Evolutionary conservation across 2,329 filamentous ascomycete species (phyloP).

Genomic region (Fusarium annulatum): DNA sequence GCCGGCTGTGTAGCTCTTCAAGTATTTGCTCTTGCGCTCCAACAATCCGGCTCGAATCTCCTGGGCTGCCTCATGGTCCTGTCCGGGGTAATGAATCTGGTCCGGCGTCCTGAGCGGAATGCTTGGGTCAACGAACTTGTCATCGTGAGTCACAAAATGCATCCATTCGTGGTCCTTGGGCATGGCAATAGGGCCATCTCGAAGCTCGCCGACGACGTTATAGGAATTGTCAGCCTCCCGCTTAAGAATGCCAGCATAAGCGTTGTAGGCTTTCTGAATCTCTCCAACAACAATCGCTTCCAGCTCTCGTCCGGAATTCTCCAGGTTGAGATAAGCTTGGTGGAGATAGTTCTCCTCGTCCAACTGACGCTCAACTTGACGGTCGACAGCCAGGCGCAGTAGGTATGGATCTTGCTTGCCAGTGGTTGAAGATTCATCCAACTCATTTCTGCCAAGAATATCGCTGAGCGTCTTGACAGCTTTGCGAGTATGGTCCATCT

Average conservation of each 20-base stretch:
- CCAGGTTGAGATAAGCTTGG: slow-evolving; percentile 93
- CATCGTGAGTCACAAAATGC: slow-evolving; percentile 80
- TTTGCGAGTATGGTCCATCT: slow-evolving; percentile 86
- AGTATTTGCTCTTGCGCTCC: slow-evolving; percentile 97
- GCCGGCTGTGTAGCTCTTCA: slow-evolving; percentile 96
- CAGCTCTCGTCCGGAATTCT: slow-evolving; percentile 92
- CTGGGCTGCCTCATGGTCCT: slow-evolving; percentile 81
- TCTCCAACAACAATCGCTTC: slow-evolving; percentile 97
- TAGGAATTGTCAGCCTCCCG: slow-evolving; percentile 88
- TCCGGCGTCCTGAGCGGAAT: slow-evolving; percentile 81
- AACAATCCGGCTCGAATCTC: slow-evolving; percentile 92
- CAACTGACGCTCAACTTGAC: slow-evolving; percentile 90
- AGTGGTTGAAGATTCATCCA: slow-evolving; percentile 76
- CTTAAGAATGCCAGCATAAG: slow-evolving; percentile 90
- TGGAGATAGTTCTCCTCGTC: slow-evolving; percentile 98
- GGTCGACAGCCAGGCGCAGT: slow-evolving; percentile 84
- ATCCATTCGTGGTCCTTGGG: slow-evolving; percentile 94
- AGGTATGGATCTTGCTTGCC: slow-evolving; percentile 95
- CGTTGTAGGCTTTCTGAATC: slow-evolving; percentile 97
- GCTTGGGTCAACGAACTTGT: slow-evolving; percentile 87
- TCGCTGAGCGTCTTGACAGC: slow-evolving; percentile 86
- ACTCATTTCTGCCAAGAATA: slow-evolving; percentile 79
- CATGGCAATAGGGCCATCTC: slow-evolving; percentile 88
- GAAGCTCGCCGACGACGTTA: slow-evolving; percentile 81
- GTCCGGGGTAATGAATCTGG: slow-evolving; percentile 91